Evolutionary conservation across 2,329 filamentous ascomycete species (phyloP).

Genomic region (Pseudocercospora macadamiae): DNA sequence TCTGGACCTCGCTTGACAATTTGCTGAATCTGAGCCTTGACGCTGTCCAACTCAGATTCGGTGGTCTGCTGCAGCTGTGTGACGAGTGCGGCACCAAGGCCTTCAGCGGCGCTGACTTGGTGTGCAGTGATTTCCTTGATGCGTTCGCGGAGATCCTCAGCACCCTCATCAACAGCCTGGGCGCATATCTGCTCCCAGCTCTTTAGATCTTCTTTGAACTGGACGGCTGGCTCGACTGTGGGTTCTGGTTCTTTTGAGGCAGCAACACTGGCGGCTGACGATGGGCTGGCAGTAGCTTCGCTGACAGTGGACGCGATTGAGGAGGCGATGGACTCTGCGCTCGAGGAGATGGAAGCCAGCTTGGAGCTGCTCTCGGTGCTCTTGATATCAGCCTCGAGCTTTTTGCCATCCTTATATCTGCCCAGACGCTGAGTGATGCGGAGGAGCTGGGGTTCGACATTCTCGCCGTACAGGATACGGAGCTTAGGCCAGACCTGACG

Average conservation of each 20-base stretch:
- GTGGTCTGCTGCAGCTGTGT: constrained; percentile 69
- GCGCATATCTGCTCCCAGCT: constrained; percentile 89
- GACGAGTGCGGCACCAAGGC: constrained; percentile 68
- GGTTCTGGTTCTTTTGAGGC: constrained; percentile 46
- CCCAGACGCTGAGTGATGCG: constrained; percentile 90
- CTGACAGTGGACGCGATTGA: constrained; percentile 33
- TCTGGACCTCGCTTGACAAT: constrained; percentile 60
- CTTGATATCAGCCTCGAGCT: constrained; percentile 61
- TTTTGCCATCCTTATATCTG: constrained; percentile 68
- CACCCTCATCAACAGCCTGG: constrained; percentile 80
- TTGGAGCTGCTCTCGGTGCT: constrained; percentile 50
- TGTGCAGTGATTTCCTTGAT: constrained; percentile 73
- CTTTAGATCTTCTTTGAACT: constrained; percentile 75
- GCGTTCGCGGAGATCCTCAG: constrained; percentile 66
- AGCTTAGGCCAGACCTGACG: constrained; percentile 80
- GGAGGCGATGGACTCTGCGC: constrained; percentile 30
- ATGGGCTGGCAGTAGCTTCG: constrained; percentile 31
- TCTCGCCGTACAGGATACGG: constrained; percentile 79
- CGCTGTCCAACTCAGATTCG: constrained; percentile 62
- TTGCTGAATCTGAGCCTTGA: constrained; percentile 69
- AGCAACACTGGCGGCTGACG: constrained; percentile 28
- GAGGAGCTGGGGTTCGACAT: constrained; percentile 91
- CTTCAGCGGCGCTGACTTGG: constrained; percentile 66
- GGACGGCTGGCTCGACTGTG: constrained; percentile 52
- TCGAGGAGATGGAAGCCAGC: constrained; percentile 32